Conservation (phyloP, 306 rosid genomes). For the Pterocarpus macrocarpus region DNA sequence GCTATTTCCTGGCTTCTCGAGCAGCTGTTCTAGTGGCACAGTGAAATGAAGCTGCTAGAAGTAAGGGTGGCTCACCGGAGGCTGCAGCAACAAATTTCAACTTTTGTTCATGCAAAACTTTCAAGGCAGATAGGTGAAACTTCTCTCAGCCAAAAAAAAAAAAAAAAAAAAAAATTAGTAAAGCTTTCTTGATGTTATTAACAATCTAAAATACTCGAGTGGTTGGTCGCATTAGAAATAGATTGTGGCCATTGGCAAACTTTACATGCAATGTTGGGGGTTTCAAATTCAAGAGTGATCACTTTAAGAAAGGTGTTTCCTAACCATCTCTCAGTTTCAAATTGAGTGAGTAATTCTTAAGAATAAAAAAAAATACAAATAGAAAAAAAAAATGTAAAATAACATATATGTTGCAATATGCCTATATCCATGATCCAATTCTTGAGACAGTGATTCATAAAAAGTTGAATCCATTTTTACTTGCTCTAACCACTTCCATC, state of each 20-base stretch:
- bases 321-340: no score
- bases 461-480: constrained; percentile 1
- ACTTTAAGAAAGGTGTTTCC: no score
- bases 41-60: constrained; percentile 84
- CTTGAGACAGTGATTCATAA: not conserved
- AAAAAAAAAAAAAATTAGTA: no score
- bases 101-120: not conserved
- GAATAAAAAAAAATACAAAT: no score
- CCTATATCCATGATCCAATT: not conserved
- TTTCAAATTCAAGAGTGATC: no score
- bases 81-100: constrained; percentile 60
- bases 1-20: constrained; percentile 76
- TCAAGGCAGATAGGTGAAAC: not conserved
- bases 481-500: no score
- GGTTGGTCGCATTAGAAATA: no score
- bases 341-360: no score
- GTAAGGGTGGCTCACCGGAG: constrained; percentile 93
- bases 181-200: constrained; percentile 16
- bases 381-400: not conserved
- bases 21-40: constrained; percentile 84
- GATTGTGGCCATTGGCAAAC: no score
- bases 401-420: not conserved
- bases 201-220: not conserved
- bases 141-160: not conserved
- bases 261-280: no score